Percentiles rank a stretch among this genome's conserved stretches.
These are phyloP conservation scores for Rhodotorula sp. DNA, from an alignment of 1,284 basidiomycete species.

Conservation along the genomic window DNA sequence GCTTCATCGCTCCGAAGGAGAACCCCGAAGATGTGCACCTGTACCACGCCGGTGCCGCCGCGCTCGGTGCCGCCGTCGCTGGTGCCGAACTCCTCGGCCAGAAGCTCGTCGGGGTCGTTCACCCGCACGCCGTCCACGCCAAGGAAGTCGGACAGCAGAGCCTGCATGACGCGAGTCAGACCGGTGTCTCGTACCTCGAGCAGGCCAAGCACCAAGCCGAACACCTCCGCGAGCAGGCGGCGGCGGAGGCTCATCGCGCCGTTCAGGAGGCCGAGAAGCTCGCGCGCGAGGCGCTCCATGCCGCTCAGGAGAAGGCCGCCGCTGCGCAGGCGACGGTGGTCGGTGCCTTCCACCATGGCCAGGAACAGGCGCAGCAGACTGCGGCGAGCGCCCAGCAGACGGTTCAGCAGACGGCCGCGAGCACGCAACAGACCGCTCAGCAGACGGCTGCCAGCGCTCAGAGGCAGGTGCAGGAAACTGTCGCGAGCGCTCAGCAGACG, in stretches of 20 bases:
- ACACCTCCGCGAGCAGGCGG: background rate
- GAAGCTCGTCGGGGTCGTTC: slow-evolving; percentile 11
- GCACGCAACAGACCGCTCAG: background rate
- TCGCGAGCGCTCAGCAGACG: background rate
- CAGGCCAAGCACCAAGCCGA: background rate
- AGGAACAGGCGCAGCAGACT: slow-evolving; percentile 3
- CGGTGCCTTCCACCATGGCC: background rate
- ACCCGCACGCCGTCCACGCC: slow-evolving; percentile 19
- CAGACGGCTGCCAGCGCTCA: too few species aligned
- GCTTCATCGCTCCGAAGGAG: slow-evolving; percentile 26
- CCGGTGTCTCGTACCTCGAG: slow-evolving; percentile 3
- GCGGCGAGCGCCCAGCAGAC: background rate
- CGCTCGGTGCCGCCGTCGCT: slow-evolving; percentile 22
- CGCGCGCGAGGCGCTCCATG: slow-evolving; percentile 5
- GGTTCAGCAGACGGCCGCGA: background rate
- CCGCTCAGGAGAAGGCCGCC: slow-evolving; percentile 2
- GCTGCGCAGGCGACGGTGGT: background rate
- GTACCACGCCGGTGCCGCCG: slow-evolving; percentile 19
- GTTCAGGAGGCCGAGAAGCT: slow-evolving; percentile 14
- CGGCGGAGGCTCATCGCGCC: background rate
- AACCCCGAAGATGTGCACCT: slow-evolving; percentile 24
- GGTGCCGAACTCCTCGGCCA: slow-evolving; percentile 24
- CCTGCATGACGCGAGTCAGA: slow-evolving; percentile 15
- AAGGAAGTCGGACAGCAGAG: slow-evolving; percentile 5
- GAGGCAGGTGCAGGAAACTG: slow-evolving; percentile 2